These are phyloP conservation scores for Miamiensis avidus DNA, from an alignment of 169 alveolate genomes.

Conservation along the genomic window DNA sequence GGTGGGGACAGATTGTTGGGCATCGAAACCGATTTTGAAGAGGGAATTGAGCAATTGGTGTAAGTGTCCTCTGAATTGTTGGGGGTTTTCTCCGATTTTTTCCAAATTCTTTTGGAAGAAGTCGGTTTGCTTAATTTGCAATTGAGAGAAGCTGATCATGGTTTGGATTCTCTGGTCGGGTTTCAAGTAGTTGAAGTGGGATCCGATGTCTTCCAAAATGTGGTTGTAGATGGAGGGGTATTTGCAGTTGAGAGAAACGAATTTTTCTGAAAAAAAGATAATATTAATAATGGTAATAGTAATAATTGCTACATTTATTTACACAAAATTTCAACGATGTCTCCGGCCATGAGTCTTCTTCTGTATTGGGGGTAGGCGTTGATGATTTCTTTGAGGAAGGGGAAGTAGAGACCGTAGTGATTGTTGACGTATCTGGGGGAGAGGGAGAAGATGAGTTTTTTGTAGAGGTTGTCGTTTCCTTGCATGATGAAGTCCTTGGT, in stretches of 20 bases:
- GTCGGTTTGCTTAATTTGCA: not conserved
- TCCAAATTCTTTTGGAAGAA: not conserved
- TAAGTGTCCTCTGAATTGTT: not conserved
- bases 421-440: not conserved
- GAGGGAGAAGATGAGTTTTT: not conserved
- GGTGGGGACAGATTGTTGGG: not conserved
- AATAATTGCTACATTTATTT: too few relatives aligned
- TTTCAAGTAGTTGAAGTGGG: not conserved
- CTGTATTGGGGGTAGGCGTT: not conserved
- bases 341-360: not conserved
- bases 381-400: not conserved
- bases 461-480: not conserved
- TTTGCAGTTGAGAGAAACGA: not conserved
- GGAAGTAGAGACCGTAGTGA: not conserved
- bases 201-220: not conserved
- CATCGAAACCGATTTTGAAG: not conserved
- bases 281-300: too few relatives aligned
- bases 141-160: not conserved
- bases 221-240: not conserved
- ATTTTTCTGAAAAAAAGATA: not conserved
- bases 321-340: not conserved
- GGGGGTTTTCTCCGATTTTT: not conserved
- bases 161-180: not conserved
- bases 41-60: not conserved
- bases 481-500: not conserved